A percentile compares a stretch with the other conserved stretches of the same genome.
These are phyloP conservation scores for Verticillium klebahnii DNA, from an alignment of 2,329 filamentous ascomycete species.

Conservation along the genomic window DNA sequence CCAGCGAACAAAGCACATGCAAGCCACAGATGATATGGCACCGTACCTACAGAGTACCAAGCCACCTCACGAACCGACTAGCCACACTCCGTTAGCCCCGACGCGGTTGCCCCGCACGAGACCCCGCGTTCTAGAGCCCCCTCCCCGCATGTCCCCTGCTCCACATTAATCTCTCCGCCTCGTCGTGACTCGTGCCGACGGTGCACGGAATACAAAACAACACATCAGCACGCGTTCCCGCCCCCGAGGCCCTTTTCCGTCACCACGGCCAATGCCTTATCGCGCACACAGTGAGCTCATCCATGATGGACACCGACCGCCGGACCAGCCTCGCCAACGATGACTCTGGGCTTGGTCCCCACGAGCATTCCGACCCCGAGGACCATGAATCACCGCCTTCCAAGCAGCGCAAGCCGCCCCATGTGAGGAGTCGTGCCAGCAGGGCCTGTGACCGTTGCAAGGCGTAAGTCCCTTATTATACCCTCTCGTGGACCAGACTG, in stretches of 20 bases:
- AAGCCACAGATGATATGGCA: not conserved
- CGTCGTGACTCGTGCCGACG: not conserved
- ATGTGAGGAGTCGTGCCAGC: slow-evolving; percentile 5
- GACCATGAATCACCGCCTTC: not conserved
- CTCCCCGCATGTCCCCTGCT: not conserved
- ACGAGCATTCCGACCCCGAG: not conserved
- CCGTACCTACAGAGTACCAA: not conserved
- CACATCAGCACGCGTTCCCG: not conserved
- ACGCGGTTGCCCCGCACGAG: not conserved
- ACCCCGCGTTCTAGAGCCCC: not conserved
- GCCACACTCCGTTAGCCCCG: not conserved
- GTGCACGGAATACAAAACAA: slow-evolving; percentile 1
- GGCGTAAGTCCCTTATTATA: slow-evolving; percentile 10
- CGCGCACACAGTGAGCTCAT: not conserved
- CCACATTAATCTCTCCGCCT: not conserved
- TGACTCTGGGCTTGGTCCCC: not conserved
- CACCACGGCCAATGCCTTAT: not conserved
- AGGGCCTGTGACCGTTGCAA: slow-evolving; percentile 20
- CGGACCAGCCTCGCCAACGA: not conserved
- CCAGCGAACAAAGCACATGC: not conserved
- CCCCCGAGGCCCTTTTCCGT: slow-evolving; percentile 2
- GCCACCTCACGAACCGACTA: not conserved
- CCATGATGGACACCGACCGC: not conserved
- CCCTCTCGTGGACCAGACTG: not conserved
- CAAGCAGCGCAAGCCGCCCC: slow-evolving; percentile 2